A percentile compares a stretch with the other conserved stretches of the same genome.
phyloP scores from a whole-genome alignment of 1,284 basidiomycete species.

The Rhodotorula sp. region DNA sequence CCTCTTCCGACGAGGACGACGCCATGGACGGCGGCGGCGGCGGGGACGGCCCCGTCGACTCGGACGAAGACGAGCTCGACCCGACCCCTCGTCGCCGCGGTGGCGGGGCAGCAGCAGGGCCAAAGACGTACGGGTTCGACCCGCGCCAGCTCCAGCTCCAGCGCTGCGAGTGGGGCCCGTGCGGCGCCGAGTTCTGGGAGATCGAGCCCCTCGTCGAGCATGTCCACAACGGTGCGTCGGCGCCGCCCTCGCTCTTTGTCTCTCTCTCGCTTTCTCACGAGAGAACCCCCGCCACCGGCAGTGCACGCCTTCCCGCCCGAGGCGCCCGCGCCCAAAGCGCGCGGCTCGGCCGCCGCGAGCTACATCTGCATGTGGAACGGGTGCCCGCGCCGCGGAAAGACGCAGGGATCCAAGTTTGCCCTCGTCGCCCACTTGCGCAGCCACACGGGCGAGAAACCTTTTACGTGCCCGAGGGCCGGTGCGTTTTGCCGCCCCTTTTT shows the following conservation, averaged over 20 bases:
- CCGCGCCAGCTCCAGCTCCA: conserved; percentile 10
- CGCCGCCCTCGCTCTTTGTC: too few species aligned
- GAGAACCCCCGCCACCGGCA: not conserved
- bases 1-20: conserved; percentile 3
- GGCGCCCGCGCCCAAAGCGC: conserved; percentile 11
- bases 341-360: conserved; percentile 3
- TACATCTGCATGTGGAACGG: conserved; percentile 87
- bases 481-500: conserved; percentile 44
- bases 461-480: conserved; percentile 78
- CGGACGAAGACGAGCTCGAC: conserved; percentile 6
- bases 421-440: conserved; percentile 80
- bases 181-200: conserved; percentile 38
- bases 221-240: conserved; percentile 30
- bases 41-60: conserved; percentile 8
- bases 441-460: conserved; percentile 92
- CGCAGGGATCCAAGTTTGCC: conserved; percentile 82
- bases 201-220: conserved; percentile 42
- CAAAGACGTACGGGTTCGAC: conserved; percentile 15
- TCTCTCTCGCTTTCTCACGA: not conserved
- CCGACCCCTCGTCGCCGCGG: too few species aligned
- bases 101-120: not conserved
- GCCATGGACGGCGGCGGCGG: not conserved
- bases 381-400: conserved; percentile 72
- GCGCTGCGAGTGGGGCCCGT: conserved; percentile 41
- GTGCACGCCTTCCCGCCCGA: conserved; percentile 40